Evolutionary conservation across 129 eudicot genomes (phyloP).

Genomic region (Ambrosia trifida): DNA sequence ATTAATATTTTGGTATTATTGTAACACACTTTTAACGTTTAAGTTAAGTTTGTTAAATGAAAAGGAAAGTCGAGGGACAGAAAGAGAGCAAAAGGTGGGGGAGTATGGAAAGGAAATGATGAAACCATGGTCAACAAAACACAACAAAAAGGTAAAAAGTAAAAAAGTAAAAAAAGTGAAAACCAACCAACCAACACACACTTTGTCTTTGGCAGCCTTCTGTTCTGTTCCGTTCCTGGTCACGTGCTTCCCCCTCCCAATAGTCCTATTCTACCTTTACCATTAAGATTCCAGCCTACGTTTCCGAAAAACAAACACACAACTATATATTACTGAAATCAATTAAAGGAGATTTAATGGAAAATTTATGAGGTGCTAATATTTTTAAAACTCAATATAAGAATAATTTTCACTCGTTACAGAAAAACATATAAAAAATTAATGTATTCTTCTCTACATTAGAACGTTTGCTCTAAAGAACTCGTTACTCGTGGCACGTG

Average conservation of each 20-base stretch:
- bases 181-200: conserved; percentile 30
- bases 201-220: conserved; percentile 39
- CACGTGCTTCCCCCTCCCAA: conserved; percentile 36
- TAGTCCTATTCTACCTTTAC: conserved; percentile 13
- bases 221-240: conserved; percentile 30
- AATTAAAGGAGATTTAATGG: too few relatives aligned
- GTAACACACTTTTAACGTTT: neutral
- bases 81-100: conserved; percentile 34
- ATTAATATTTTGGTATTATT: neutral
- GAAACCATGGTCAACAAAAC: conserved; percentile 38
- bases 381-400: too few relatives aligned
- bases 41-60: conserved; percentile 1
- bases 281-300: conserved; percentile 34
- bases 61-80: neutral
- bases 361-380: too few relatives aligned
- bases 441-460: too few relatives aligned
- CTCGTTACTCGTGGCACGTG: too few relatives aligned
- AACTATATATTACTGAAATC: too few relatives aligned
- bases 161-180: neutral
- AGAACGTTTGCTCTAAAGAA: too few relatives aligned
- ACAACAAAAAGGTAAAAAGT: conserved; percentile 11
- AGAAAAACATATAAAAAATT: too few relatives aligned
- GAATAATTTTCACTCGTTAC: too few relatives aligned
- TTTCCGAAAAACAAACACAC: neutral
- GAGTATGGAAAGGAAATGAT: conserved; percentile 30